Evolutionary conservation across 495 filamentous ascomycete species (phyloP).

Genomic region (Clohesyomyces aquaticus): DNA sequence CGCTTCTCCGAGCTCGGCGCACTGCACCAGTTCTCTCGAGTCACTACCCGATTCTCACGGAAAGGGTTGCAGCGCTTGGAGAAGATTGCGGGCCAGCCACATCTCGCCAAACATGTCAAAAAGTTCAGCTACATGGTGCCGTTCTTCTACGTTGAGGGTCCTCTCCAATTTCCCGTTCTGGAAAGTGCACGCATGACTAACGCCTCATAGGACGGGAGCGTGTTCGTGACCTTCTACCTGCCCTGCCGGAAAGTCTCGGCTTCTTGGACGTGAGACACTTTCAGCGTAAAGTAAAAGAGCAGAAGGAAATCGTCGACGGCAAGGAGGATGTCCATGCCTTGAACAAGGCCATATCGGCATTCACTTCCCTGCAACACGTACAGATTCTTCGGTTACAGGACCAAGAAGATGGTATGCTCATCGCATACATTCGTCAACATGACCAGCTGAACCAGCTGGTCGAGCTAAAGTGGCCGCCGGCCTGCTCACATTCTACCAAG

Average conservation of each 20-base stretch:
- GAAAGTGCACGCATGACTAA: slow-evolving; percentile 34
- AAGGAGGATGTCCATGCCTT: slow-evolving; percentile 54
- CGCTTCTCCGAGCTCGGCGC: slow-evolving; percentile 65
- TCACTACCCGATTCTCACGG: slow-evolving; percentile 63
- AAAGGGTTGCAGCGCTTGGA: slow-evolving; percentile 62
- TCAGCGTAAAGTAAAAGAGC: slow-evolving; percentile 50
- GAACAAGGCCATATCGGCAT: slow-evolving; percentile 59
- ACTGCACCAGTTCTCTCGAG: slow-evolving; percentile 61
- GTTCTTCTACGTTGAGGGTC: slow-evolving; percentile 62
- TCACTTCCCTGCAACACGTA: slow-evolving; percentile 65
- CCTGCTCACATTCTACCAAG: slow-evolving; percentile 64
- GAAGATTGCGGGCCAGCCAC: slow-evolving; percentile 51
- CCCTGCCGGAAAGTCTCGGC: slow-evolving; percentile 38
- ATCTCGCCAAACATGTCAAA: slow-evolving; percentile 64
- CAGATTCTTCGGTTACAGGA: slow-evolving; percentile 68
- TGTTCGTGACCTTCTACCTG: slow-evolving; percentile 44
- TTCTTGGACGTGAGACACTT: slow-evolving; percentile 48
- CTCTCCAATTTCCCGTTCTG: slow-evolving; percentile 28
- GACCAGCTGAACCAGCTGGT: slow-evolving; percentile 45
- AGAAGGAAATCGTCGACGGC: slow-evolving; percentile 49
- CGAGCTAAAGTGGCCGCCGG: slow-evolving; percentile 63
- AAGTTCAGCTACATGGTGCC: slow-evolving; percentile 75
- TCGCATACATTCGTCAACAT: slow-evolving; percentile 51
- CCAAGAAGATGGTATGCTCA: slow-evolving; percentile 57
- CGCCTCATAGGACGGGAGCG: slow-evolving; percentile 44